phyloP scores from a whole-genome alignment of 2,329 filamentous ascomycete genomes.

The Pestalotiopsis sp. region DNA sequence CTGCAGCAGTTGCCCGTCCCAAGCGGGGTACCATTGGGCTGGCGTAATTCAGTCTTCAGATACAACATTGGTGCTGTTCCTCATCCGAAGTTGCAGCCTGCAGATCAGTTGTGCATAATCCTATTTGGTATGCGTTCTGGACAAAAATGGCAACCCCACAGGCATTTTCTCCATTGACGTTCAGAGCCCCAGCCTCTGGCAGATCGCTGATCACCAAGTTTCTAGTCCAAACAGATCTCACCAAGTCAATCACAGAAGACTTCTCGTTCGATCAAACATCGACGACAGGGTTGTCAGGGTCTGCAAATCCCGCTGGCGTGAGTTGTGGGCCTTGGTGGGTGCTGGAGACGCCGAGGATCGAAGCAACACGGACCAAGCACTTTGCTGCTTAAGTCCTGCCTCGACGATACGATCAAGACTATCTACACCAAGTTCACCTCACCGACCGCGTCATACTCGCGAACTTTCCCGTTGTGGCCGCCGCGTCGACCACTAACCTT shows the following conservation, averaged over 20 bases:
- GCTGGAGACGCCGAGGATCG: constrained; percentile 9
- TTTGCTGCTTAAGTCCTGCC: constrained; percentile 2
- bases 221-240: neutral
- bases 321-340: neutral
- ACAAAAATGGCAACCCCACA: neutral
- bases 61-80: neutral
- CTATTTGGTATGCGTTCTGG: neutral
- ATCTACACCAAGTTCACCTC: neutral
- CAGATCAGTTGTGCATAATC: neutral
- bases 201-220: neutral
- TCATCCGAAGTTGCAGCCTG: neutral
- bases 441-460: neutral
- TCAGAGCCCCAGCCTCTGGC: neutral
- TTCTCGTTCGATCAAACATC: neutral
- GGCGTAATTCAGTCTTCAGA: neutral
- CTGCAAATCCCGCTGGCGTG: neutral
- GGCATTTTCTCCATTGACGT: neutral
- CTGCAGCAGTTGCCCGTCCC: neutral
- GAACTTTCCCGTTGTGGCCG: neutral
- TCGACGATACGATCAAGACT: neutral
- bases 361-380: constrained; percentile 5
- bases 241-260: neutral
- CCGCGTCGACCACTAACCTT: too few species aligned
- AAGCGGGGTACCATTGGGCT: neutral
- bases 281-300: constrained; percentile 1